Conservation (phyloP, 1,284 basidiomycete species). For the Cryptococcus wingfieldii region DNA sequence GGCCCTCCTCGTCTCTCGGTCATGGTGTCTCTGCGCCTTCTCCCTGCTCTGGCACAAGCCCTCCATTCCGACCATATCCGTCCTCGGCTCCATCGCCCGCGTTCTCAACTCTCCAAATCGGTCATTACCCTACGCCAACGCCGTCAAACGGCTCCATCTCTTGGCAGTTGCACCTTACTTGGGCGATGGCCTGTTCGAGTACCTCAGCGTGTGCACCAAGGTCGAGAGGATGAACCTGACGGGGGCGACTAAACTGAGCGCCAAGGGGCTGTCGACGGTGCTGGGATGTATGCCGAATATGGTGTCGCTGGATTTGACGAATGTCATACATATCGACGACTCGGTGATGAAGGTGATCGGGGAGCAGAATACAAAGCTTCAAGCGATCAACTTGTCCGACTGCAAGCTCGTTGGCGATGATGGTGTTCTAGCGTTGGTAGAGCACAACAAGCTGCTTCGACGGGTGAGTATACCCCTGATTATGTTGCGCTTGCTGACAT, state of each 20-base stretch:
- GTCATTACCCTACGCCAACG: conserved; percentile 81
- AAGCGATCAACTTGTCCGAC: conserved; percentile 86
- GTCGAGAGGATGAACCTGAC: conserved; percentile 90
- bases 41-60: conserved; percentile 96
- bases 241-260: conserved; percentile 70
- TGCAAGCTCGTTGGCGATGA: conserved; percentile 77
- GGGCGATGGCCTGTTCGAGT: conserved; percentile 70
- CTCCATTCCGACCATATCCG: conserved; percentile 60
- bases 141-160: conserved; percentile 90
- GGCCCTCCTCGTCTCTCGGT: conserved; percentile 75
- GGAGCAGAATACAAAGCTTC: conserved; percentile 66
- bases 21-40: conserved; percentile 93
- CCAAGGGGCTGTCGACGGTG: conserved; percentile 63
- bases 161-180: conserved; percentile 67
- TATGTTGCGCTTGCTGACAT: neutral
- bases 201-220: conserved; percentile 70
- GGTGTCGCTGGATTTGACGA: conserved; percentile 83
- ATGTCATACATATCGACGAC: conserved; percentile 66
- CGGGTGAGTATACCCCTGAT: conserved; percentile 42
- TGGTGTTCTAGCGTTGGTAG: conserved; percentile 72
- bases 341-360: conserved; percentile 68
- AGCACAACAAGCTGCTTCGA: conserved; percentile 69
- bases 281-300: conserved; percentile 69
- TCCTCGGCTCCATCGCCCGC: conserved; percentile 28
- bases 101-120: conserved; percentile 46